Base-by-base conservation (phyloP, 306 rosid species). In the Gastrolobium bilobum region DNA sequence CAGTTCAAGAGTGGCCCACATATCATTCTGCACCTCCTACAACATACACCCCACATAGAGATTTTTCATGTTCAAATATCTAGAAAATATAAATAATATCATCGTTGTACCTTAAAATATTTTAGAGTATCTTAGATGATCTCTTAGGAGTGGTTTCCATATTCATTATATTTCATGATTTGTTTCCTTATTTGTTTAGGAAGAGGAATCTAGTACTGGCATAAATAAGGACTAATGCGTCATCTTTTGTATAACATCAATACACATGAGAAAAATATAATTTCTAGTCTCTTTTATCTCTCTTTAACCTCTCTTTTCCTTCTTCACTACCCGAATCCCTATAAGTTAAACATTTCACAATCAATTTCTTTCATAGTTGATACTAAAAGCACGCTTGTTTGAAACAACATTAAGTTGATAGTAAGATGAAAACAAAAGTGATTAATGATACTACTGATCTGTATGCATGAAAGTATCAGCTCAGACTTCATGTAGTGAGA, bases 361-460 rank as follows among this genome's bases (percentile, higher is more conserved):
- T 52, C 73, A 76, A 64, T 54, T 42, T 70, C 61, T 80, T 10
- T 31, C 13, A 63, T 10, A 40, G 54, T 70, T 37, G 38, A 74
- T 60, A 79, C 48, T 0, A 29, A 52, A 62, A 52, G 46, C 57
- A 71, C 4, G 57, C 5, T 40, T 37, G 57, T 39, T 40, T 46
- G 33, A 48, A 47, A 60, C 50, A 33, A 68, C 46, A 34, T 58
- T 57, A 44, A 65, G 52, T 20, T 38, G 26, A 20, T 20, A 20
- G 52, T 38, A 47, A 57, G 37, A 54, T 4, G 70, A 57, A 68
- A 57, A 48, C 0, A 51, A 39, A 75, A 59, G 20, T 59, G 38
- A 65, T 10, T 2, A 11, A 40, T 39, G 6, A 74, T 71, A 65
- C 6, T 2, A 11, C 31, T 39, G 6, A 74, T 71, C 3, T 56